These are phyloP conservation scores for Capsicum baccatum DNA, from an alignment of 257 asterid species.

Conservation along the genomic window DNA sequence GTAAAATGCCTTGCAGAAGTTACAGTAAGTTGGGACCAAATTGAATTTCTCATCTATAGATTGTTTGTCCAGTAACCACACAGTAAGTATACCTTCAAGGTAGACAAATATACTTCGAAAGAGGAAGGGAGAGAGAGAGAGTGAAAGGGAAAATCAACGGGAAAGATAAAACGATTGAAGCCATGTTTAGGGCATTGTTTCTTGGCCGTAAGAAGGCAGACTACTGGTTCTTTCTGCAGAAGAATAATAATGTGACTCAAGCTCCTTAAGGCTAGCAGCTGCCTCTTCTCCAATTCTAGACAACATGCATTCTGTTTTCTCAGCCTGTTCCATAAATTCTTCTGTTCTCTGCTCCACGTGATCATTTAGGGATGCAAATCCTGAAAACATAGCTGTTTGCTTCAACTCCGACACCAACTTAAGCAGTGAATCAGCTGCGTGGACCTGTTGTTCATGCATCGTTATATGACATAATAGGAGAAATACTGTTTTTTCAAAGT, in stretches of 20 bases:
- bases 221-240: constrained; percentile 52
- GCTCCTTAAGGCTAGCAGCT: constrained; percentile 78
- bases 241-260: constrained; percentile 78
- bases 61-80: neutral
- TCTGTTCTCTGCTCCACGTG: constrained; percentile 88
- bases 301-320: constrained; percentile 56
- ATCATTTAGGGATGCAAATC: constrained; percentile 84
- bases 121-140: neutral
- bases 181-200: constrained; percentile 20
- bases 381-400: constrained; percentile 86
- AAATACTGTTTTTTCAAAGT: neutral
- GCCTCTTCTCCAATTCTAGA: constrained; percentile 83
- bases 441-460: constrained; percentile 60
- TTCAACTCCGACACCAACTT: constrained; percentile 92
- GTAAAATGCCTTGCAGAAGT: neutral
- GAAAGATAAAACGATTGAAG: neutral
- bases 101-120: neutral
- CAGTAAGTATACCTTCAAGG: neutral
- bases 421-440: constrained; percentile 84
- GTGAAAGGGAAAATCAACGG: neutral
- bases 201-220: constrained; percentile 27
- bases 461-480: neutral
- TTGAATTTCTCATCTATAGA: neutral
- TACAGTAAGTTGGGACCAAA: neutral
- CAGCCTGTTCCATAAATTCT: constrained; percentile 64